These are phyloP conservation scores for Cryptococcus amylolentus DNA, from an alignment of 1,284 basidiomycete genomes.

Conservation along the genomic window DNA sequence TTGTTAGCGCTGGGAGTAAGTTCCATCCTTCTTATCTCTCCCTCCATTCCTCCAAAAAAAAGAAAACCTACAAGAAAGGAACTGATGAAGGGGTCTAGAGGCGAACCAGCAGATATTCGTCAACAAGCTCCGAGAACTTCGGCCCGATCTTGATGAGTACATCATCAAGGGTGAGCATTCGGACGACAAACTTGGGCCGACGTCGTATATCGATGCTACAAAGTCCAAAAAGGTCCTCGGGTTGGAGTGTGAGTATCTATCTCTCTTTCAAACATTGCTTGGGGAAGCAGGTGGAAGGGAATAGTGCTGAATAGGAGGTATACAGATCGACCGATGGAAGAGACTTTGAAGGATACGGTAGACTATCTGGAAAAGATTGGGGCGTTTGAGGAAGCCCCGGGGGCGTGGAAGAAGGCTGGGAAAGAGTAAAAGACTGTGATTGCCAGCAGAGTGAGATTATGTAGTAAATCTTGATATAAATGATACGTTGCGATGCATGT, in stretches of 20 bases:
- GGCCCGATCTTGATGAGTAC: conserved; percentile 25
- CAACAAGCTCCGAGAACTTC: conserved; percentile 14
- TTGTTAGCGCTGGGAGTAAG: background rate
- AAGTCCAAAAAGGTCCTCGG: background rate
- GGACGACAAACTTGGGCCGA: background rate
- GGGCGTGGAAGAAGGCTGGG: background rate
- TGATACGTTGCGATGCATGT: too few species aligned
- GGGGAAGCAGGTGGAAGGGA: background rate
- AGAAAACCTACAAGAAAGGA: too few species aligned
- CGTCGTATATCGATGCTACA: conserved; percentile 6
- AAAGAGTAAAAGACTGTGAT: too few species aligned
- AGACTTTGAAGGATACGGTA: conserved; percentile 3
- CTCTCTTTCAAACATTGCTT: background rate
- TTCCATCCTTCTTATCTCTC: background rate
- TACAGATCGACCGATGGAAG: conserved; percentile 4
- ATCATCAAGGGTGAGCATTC: conserved; percentile 21
- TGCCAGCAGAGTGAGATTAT: too few species aligned
- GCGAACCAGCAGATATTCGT: conserved; percentile 27
- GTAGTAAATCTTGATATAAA: too few species aligned
- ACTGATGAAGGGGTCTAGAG: background rate
- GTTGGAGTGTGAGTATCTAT: background rate
- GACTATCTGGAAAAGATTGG: conserved; percentile 9
- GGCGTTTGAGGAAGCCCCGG: conserved; percentile 3
- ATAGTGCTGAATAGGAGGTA: too few species aligned
- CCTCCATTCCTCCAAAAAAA: too few species aligned